phyloP scores from a whole-genome alignment of 176 grass and related monocot species.

The Eremochloa ophiuroides region DNA sequence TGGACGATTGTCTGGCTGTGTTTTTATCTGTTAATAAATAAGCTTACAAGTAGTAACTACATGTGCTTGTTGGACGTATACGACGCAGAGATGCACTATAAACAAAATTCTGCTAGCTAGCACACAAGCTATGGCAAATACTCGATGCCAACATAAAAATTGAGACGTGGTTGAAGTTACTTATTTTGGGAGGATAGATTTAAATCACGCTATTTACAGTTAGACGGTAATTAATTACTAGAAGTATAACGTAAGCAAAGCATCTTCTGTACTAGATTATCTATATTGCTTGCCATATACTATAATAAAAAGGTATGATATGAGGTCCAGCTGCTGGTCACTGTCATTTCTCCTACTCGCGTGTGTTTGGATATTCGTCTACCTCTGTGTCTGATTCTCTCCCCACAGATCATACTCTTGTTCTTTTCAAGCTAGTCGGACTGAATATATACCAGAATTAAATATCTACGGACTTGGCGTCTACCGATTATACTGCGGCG shows the following conservation, averaged over 20 bases:
- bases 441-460: neutral
- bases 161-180: no score
- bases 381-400: neutral
- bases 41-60: no score
- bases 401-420: neutral
- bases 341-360: neutral
- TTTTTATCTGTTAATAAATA: no score
- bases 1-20: no score
- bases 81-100: no score
- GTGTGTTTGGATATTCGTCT: neutral
- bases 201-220: neutral
- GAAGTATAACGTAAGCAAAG: conserved; percentile 19
- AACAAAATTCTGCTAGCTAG: no score
- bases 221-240: neutral
- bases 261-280: neutral
- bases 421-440: neutral
- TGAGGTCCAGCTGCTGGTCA: neutral
- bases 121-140: no score
- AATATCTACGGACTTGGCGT: conserved; percentile 4
- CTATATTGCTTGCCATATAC: no score
- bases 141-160: no score
- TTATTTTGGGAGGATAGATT: neutral
- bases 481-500: neutral
- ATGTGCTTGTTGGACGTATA: no score
- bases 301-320: no score